Conservation (phyloP, 257 asterid genomes). For the Echium plantagineum region DNA sequence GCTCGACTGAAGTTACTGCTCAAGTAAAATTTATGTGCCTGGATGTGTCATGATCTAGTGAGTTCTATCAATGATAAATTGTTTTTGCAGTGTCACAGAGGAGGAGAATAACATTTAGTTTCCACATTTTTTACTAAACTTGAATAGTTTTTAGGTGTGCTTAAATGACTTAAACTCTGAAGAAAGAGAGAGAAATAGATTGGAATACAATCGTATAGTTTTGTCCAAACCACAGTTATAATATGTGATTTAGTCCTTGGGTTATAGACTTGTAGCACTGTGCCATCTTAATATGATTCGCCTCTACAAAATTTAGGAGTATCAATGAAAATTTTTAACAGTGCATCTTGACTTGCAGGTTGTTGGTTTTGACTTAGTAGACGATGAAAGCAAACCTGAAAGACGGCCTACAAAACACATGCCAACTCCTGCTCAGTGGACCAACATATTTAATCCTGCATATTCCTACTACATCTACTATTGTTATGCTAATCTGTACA, state of each 20-base stretch:
- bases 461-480: slow-evolving; percentile 89
- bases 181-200: too few species aligned
- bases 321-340: not conserved
- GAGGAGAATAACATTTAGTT: too few species aligned
- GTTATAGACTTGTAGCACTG: not conserved
- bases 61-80: too few species aligned
- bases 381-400: slow-evolving; percentile 98
- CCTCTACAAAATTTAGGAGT: not conserved
- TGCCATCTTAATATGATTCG: not conserved
- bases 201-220: too few species aligned
- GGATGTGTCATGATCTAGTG: too few species aligned
- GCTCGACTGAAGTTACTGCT: too few species aligned
- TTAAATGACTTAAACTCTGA: too few species aligned
- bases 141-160: too few species aligned
- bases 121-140: too few species aligned
- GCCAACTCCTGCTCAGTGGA: slow-evolving; percentile 97
- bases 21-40: too few species aligned
- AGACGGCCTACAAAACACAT: slow-evolving; percentile 97
- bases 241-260: not conserved
- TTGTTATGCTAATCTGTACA: slow-evolving; percentile 94
- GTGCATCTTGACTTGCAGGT: slow-evolving; percentile 40
- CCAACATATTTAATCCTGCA: slow-evolving; percentile 87
- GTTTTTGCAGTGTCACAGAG: too few species aligned
- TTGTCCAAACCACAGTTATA: too few species aligned
- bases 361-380: slow-evolving; percentile 97